These are phyloP conservation scores for Aspergillus arachidicola DNA, from an alignment of 2,329 filamentous ascomycete genomes.

Conservation along the genomic window DNA sequence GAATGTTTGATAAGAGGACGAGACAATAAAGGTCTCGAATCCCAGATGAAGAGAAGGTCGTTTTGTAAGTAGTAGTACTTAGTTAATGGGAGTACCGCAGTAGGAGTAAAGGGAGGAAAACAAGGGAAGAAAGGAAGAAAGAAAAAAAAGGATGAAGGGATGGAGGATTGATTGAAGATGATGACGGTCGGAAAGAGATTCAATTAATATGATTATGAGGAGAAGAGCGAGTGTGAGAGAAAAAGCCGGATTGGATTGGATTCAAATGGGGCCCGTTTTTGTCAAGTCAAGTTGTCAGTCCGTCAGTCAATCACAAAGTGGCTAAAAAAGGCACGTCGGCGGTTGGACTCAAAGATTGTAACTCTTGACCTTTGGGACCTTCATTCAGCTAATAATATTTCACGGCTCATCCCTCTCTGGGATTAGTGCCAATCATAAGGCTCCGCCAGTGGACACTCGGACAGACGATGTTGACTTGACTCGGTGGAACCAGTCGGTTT, in stretches of 20 bases:
- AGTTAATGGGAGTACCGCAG: background rate
- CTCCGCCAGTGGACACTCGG: slow-evolving; percentile 3
- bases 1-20: slow-evolving; percentile 6
- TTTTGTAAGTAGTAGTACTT: background rate
- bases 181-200: background rate
- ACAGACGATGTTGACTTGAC: background rate
- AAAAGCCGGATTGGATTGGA: background rate
- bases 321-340: background rate
- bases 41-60: background rate
- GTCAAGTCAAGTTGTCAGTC: slow-evolving; percentile 13
- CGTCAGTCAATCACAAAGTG: slow-evolving; percentile 6
- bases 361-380: background rate
- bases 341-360: slow-evolving; percentile 1
- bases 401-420: slow-evolving; percentile 2
- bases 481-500: slow-evolving; percentile 23
- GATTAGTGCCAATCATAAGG: slow-evolving; percentile 11
- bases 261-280: slow-evolving; percentile 11
- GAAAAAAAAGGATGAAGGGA: background rate
- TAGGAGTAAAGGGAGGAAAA: background rate
- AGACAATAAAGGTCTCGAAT: background rate
- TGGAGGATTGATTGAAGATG: background rate
- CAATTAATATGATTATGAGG: background rate
- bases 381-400: slow-evolving; percentile 5
- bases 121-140: background rate
- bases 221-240: background rate